Percentiles rank a stretch among this genome's conserved stretches.
These are phyloP conservation scores for Anastatica hierochuntica DNA, from an alignment of 345 rosid genomes.

Conservation along the genomic window DNA sequence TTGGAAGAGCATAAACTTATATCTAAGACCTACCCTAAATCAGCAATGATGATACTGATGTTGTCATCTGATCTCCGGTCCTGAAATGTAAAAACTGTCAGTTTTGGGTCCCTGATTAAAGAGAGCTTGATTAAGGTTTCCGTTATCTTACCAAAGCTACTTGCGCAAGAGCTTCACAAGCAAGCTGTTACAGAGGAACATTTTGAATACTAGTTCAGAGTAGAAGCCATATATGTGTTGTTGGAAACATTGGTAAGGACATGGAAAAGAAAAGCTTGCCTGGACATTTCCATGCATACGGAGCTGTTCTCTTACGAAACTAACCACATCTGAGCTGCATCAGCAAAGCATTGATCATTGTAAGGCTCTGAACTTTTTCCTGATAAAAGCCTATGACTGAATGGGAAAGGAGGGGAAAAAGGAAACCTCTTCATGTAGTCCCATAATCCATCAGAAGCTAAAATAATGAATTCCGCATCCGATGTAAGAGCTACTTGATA, in stretches of 20 bases:
- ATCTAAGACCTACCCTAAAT: constrained; percentile 54
- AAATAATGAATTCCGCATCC: constrained; percentile 66
- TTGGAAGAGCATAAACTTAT: not conserved
- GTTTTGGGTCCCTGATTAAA: not conserved
- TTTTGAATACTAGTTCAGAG: not conserved
- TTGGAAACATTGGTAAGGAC: too few relatives aligned
- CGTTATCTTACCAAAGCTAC: constrained; percentile 55
- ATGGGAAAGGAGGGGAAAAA: not conserved
- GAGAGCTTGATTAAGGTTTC: not conserved
- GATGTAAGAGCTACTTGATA: constrained; percentile 55
- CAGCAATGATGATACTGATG: constrained; percentile 66
- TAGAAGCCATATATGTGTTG: not conserved
- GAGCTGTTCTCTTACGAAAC: constrained; percentile 70
- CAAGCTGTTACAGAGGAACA: constrained; percentile 44
- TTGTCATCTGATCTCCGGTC: constrained; percentile 71
- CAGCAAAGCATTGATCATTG: constrained; percentile 3
- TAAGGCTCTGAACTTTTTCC: not conserved
- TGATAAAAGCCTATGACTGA: not conserved
- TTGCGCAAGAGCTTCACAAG: constrained; percentile 76
- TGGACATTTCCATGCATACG: constrained; percentile 88
- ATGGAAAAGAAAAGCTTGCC: constrained; percentile 28
- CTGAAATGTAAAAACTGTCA: constrained; percentile 28
- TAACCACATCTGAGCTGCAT: constrained; percentile 67
- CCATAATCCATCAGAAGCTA: constrained; percentile 96
- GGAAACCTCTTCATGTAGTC: constrained; percentile 79